Conservation (phyloP, 768 basidiomycete genomes). For the Rhizopogon roseolus region DNA sequence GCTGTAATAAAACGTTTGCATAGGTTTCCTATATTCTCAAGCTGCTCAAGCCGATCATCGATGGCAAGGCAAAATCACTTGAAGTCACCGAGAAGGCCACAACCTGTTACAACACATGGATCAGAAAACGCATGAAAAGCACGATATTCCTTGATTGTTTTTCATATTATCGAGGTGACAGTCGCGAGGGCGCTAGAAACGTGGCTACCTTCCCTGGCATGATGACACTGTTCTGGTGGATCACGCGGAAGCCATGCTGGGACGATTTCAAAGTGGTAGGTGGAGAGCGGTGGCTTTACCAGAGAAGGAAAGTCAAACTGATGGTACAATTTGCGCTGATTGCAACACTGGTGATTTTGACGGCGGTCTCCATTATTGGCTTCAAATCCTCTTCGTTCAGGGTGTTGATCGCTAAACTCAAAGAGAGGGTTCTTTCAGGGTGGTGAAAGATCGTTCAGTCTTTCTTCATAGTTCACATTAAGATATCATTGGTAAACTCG, state of each 20-base stretch:
- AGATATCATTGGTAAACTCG: too few relatives aligned
- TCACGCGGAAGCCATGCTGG: conserved; percentile 38
- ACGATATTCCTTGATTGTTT: conserved; percentile 52
- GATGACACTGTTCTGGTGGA: conserved; percentile 49
- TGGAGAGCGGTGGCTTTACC: conserved; percentile 31
- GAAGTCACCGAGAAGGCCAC: conserved; percentile 43
- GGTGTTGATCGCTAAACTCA: background rate
- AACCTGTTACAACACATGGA: conserved; percentile 45
- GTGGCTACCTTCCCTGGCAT: conserved; percentile 52
- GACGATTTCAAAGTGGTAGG: conserved; percentile 36
- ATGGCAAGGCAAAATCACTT: conserved; percentile 44
- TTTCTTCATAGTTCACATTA: background rate
- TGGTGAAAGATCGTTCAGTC: background rate
- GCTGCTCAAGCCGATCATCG: conserved; percentile 48
- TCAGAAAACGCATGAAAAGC: conserved; percentile 40
- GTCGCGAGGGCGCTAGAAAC: conserved; percentile 28
- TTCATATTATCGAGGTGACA: conserved; percentile 44
- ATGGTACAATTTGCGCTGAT: conserved; percentile 17
- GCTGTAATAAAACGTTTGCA: background rate
- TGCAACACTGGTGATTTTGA: conserved; percentile 18
- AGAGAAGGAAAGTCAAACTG: conserved; percentile 18
- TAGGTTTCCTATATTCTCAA: conserved; percentile 48
- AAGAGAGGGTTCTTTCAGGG: background rate
- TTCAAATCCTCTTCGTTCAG: background rate
- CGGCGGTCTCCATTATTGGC: background rate